Base-by-base conservation (phyloP, 352 stramenopile species). In the Phytophthora pisi region DNA sequence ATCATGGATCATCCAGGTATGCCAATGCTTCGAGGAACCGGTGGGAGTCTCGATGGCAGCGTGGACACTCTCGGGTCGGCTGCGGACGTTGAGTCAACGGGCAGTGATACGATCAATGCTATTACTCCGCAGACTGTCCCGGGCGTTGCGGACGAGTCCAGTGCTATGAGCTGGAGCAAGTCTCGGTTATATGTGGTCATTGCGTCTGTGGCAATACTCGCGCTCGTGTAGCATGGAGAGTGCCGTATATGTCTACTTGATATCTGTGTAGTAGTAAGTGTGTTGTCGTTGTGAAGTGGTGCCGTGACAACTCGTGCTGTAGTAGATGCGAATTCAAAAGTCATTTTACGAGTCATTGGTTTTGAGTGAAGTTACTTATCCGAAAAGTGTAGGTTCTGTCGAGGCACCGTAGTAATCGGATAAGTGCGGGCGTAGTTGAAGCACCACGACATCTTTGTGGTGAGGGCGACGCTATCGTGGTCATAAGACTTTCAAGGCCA, bases 1-100 rank as follows among this genome's bases (percentile, higher is more conserved):
- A 69, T 74, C 40, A 69, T 57, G 40, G 31, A 51, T 2, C 3
- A 53, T 3, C 61, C 66, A 3, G 49, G 60, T 15, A 9, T 74
- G 31, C 61, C 66, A 3, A 3, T 36, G 15, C 6, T 74, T 16
- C 46, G 54, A 15, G 58, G 51, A 5, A 47, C 54, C 28, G 28
- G 28, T 13, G 54, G 49, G 0, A 66, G 66, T 18, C 28, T 38
- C 16, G 18, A 24, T 43, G 46, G n/a, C 15, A 57, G 26, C 28
- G n/a, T 58, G 13, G 40, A 23, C 40, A 46, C 15, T 20, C 3
- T 20, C 11, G 38, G 28, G 8, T 60, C 45, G 4, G 53, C 60
- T 9, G 57, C 66, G n/a, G 5, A 26, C 13, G 11, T 18, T 2
- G 45, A 31, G 10, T 54, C 66, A 30, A 16, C 56, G 15, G 57